Conservation (phyloP, 352 stramenopile species). For the Globisporangium abappressorium region DNA sequence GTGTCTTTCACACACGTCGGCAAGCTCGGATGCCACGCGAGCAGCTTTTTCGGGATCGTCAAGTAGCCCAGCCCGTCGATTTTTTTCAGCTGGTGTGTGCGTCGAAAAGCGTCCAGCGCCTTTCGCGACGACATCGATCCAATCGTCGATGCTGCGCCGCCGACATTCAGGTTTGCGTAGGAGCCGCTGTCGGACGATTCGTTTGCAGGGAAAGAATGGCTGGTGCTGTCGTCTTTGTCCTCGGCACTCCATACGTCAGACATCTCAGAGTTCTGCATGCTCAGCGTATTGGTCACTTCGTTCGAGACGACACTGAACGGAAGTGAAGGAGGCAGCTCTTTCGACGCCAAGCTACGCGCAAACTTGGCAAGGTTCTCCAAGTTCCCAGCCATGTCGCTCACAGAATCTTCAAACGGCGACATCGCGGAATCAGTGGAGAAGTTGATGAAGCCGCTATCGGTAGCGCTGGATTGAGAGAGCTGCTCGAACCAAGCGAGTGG, state of each 20-base stretch:
- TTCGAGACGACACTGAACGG: constrained; percentile 61
- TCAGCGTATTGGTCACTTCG: constrained; percentile 74
- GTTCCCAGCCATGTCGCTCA: constrained; percentile 49
- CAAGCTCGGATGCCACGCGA: constrained; percentile 80
- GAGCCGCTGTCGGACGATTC: constrained; percentile 42
- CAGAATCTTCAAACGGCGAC: constrained; percentile 45
- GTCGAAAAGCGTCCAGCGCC: constrained; percentile 61
- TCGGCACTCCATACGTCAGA: constrained; percentile 64
- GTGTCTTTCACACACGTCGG: constrained; percentile 66
- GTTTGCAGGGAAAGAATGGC: constrained; percentile 62
- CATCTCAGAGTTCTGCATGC: constrained; percentile 32
- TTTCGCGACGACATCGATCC: constrained; percentile 57
- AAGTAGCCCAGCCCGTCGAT: constrained; percentile 60
- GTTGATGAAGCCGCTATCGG: constrained; percentile 26
- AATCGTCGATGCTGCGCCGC: constrained; percentile 52
- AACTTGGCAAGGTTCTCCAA: constrained; percentile 71
- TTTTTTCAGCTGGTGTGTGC: constrained; percentile 66
- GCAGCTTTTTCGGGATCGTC: constrained; percentile 72
- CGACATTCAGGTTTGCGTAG: constrained; percentile 28
- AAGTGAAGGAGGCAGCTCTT: constrained; percentile 26
- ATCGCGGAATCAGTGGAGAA: constrained; percentile 20
- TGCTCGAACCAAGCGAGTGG: constrained; percentile 80
- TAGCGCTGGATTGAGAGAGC: constrained; percentile 52
- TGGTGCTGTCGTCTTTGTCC: constrained; percentile 60
- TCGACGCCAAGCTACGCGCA: constrained; percentile 51